Base-by-base conservation (phyloP, 1,284 basidiomycete genomes). In the Trichosporon sp. region DNA sequence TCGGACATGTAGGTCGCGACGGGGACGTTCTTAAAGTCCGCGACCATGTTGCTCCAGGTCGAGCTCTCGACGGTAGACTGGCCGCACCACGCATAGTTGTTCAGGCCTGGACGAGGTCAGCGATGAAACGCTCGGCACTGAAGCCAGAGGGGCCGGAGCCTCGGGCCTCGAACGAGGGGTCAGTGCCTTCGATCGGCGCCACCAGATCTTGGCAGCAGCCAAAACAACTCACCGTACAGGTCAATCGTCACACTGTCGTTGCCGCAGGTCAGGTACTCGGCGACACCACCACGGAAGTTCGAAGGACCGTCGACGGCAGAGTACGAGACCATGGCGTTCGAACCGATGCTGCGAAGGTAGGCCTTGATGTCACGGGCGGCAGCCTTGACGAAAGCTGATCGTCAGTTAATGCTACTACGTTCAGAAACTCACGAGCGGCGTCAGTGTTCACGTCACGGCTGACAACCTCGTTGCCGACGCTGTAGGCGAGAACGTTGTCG, bases 391-490 rank as follows among this genome's bases (percentile, higher is more conserved):
- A 89, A 96, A 0, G 93, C 81, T 83, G 67, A 11, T 13, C 11
- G 56, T 70, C 38, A 70, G 67, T 44, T 23, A n/a, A n/a, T n/a
- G 15, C 18, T 7, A 38, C 25, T n/a, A 12, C 15, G 21, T 2
- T n/a, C 31, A 5, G 9, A 1, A 21, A 77, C 82, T 71, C 65
- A 83, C 80, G 87, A 11, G 89, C 88, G 18, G 90, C 88, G 58
- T 83, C 84, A 15, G 91, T 92, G 71, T 85, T 87, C 65, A 87
- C 86, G 25, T 85, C 68, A 21, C 77, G 79, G 34, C 86, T 88
- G 72, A 95, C 88, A 21, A 95, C 91, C 82, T 96, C 94, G 80
- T 97, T 97, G 21, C 93, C 94, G 69, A 97, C 86, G 78, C 95
- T 95, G 84, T 80, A 88, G 1, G 89, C 92, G 65, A 94, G 84